Evolutionary conservation across 768 basidiomycete genomes (phyloP), one percentile per base, ranked within the genome.

Genomic region (Hydnomerulius pinastri): DNA sequence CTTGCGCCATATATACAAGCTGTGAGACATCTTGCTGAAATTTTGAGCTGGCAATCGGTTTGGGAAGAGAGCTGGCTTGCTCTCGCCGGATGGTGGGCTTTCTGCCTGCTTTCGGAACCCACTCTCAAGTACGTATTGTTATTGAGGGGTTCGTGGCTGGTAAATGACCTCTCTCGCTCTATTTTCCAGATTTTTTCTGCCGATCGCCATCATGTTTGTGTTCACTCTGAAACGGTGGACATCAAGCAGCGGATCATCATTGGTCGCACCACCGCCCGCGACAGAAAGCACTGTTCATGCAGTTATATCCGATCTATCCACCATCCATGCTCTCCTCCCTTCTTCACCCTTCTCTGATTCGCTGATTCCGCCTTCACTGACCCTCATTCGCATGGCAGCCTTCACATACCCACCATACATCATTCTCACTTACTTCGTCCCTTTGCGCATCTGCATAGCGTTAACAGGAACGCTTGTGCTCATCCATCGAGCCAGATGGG

Each of bases 31-130:
- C 27, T 67, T 0, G 63, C 76, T 2, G 77, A 87, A 59, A 65
- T 84, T 1, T 25, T 80, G 27, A 78, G 74, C 56, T 92, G 90
- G 87, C 70, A 75, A 32, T 61, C 74, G 0, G 66, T 54, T 1
- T 80, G 78, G 76, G 78, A 83, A 59, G 79, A 88, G 45, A 77
- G 82, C 44, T 86, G 78, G 73, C 78, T 94, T 3, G 66, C 78
- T 1, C 71, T 96, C 37, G 86, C 78, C 0, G 63, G 65, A 1
- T 94, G 90, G 90, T 95, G 92, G 89, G 80, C 78, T 0, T 21
- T 83, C 17, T 92, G 89, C 71, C 72, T 94, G 48, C 74, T 86
- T 38, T 68, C 78, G 1, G 74, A 77, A 13, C 67, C 69, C 28
- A 68, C 66, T 9, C 68, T 91, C 56, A 75, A 78, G 83, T 82